phyloP scores from a whole-genome alignment of 73 alveolate genomes.

The Symbiodinium natans region DNA sequence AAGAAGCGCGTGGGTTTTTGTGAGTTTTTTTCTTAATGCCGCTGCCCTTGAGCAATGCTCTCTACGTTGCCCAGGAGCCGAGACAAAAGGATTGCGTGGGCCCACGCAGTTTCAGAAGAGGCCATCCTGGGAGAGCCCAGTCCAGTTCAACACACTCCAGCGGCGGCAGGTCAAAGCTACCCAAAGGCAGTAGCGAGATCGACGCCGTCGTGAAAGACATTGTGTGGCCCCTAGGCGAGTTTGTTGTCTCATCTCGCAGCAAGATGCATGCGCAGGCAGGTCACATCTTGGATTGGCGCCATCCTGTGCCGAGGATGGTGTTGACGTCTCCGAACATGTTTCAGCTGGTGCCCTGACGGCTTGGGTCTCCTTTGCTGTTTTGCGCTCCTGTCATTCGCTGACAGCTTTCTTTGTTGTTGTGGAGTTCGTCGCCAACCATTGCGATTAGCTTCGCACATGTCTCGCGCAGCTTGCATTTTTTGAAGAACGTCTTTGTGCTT shows the following conservation, averaged over 20 bases:
- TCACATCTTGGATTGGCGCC: neutral
- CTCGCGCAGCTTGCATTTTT: too few relatives aligned
- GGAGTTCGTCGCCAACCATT: too few relatives aligned
- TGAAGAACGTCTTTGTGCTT: too few relatives aligned
- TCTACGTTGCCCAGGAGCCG: conserved; percentile 59
- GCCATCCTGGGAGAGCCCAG: neutral
- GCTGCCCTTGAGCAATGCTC: too few relatives aligned
- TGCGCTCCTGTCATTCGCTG: too few relatives aligned
- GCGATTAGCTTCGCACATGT: too few relatives aligned
- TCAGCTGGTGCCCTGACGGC: neutral
- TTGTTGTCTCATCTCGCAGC: too few relatives aligned
- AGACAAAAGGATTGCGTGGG: conserved; percentile 75
- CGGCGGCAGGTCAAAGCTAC: conserved; percentile 52
- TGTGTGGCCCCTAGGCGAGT: neutral
- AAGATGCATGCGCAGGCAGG: neutral
- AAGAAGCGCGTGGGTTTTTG: too few relatives aligned
- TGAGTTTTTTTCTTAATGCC: too few relatives aligned
- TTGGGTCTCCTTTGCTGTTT: too few relatives aligned
- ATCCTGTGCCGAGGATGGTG: conserved; percentile 50
- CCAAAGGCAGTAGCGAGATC: conserved; percentile 54
- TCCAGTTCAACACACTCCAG: neutral
- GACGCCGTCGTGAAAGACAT: conserved; percentile 82
- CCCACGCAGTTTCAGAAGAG: conserved; percentile 77
- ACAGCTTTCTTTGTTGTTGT: too few relatives aligned
- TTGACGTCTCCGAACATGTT: conserved; percentile 82